These are phyloP conservation scores for Zygosaccharomyces lentus DNA, from an alignment of 805 yeast species.

Conservation along the genomic window DNA sequence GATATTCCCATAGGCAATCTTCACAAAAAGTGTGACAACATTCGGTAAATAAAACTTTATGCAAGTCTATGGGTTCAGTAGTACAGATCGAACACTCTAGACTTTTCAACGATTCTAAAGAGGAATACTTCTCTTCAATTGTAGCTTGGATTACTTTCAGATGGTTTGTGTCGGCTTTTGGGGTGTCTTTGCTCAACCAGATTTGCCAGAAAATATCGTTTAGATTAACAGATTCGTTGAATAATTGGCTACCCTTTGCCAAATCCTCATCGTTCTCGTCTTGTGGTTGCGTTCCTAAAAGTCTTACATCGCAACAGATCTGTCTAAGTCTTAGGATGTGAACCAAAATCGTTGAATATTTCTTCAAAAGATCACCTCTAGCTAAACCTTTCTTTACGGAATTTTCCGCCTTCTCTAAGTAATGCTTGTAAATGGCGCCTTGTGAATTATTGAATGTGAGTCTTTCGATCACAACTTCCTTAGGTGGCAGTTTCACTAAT, in stretches of 20 bases:
- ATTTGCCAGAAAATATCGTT: background rate
- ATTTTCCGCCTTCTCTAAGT: conserved; percentile 60
- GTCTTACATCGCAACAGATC: conserved; percentile 76
- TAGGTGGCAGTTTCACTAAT: conserved; percentile 71
- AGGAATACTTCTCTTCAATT: conserved; percentile 27
- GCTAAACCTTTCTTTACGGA: conserved; percentile 56
- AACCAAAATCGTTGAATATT: conserved; percentile 74
- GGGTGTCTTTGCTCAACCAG: background rate
- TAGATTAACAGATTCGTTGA: conserved; percentile 10
- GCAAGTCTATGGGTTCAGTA: conserved; percentile 54
- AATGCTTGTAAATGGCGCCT: conserved; percentile 58
- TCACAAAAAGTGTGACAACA: conserved; percentile 83
- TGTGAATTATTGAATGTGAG: conserved; percentile 66
- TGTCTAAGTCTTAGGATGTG: conserved; percentile 83
- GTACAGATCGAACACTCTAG: conserved; percentile 86
- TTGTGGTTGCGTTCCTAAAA: conserved; percentile 44
- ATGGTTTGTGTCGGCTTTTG: conserved; percentile 1
- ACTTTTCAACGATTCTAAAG: conserved; percentile 34
- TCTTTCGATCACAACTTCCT: conserved; percentile 64
- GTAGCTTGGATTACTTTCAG: conserved; percentile 2
- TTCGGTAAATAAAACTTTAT: conserved; percentile 55
- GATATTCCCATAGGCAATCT: conserved; percentile 66
- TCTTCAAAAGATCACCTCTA: conserved; percentile 63
- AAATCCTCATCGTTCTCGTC: conserved; percentile 53
- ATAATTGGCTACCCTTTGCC: conserved; percentile 11